These are phyloP conservation scores for Trichoderma polysporum DNA, from an alignment of 2,329 filamentous ascomycete genomes.

Conservation along the genomic window DNA sequence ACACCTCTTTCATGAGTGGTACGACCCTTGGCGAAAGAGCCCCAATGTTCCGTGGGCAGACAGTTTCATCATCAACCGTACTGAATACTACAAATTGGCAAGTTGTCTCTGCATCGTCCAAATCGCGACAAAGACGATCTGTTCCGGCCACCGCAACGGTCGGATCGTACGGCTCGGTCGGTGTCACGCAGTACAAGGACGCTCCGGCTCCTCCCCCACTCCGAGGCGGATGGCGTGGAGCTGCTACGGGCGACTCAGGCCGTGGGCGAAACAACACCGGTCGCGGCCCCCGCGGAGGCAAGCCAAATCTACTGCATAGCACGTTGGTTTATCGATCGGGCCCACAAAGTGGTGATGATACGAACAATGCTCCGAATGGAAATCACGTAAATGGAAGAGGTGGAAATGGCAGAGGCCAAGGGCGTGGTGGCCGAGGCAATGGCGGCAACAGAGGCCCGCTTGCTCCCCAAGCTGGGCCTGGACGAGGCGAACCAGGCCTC, in stretches of 20 bases:
- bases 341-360: slow-evolving; percentile 31
- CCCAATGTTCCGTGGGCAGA: slow-evolving; percentile 90
- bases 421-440: slow-evolving; percentile 27
- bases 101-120: slow-evolving; percentile 65
- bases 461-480: slow-evolving; percentile 20
- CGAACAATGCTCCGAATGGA: slow-evolving; percentile 22
- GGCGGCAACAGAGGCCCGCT: slow-evolving; percentile 29
- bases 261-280: slow-evolving; percentile 43
- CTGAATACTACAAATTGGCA: slow-evolving; percentile 84
- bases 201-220: slow-evolving; percentile 55
- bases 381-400: slow-evolving; percentile 28
- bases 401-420: slow-evolving; percentile 32
- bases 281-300: slow-evolving; percentile 38
- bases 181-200: slow-evolving; percentile 62
- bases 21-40: slow-evolving; percentile 88
- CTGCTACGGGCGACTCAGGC: slow-evolving; percentile 47
- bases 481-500: slow-evolving; percentile 28
- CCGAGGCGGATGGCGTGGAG: slow-evolving; percentile 58
- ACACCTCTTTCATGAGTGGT: slow-evolving; percentile 94
- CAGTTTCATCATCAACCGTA: slow-evolving; percentile 82
- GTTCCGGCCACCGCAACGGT: slow-evolving; percentile 48
- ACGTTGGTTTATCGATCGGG: slow-evolving; percentile 52
- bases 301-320: slow-evolving; percentile 50
- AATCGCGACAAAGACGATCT: slow-evolving; percentile 50
- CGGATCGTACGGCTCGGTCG: slow-evolving; percentile 54